These are phyloP conservation scores for Diaporthe caulivora DNA, from an alignment of 2,329 filamentous ascomycete genomes.

Conservation along the genomic window DNA sequence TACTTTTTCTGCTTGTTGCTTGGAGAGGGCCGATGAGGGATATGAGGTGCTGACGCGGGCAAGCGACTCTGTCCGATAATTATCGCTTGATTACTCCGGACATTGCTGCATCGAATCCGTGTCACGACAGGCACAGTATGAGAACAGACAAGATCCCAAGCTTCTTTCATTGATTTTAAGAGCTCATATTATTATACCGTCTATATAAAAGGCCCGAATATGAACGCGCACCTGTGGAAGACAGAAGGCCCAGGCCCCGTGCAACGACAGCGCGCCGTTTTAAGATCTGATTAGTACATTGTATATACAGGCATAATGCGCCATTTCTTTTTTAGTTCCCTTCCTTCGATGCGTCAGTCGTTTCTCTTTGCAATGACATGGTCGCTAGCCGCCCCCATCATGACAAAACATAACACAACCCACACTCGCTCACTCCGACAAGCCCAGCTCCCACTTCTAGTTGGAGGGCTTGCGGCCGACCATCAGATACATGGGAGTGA, in stretches of 20 bases:
- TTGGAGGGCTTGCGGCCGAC: slow-evolving; percentile 83
- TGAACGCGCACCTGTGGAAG: background rate
- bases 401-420: background rate
- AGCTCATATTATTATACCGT: slow-evolving; percentile 30
- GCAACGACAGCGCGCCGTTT: slow-evolving; percentile 8
- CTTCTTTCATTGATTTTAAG: background rate
- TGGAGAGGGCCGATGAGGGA: background rate
- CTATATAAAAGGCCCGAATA: background rate
- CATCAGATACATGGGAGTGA: slow-evolving; percentile 99
- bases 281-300: slow-evolving; percentile 34
- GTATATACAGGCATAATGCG: slow-evolving; percentile 22
- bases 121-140: background rate
- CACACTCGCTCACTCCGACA: background rate
- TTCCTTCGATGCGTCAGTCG: background rate
- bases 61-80: background rate
- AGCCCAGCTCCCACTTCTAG: slow-evolving; percentile 41
- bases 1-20: background rate
- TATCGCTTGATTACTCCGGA: slow-evolving; percentile 1
- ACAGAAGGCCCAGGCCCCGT: background rate
- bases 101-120: background rate
- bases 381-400: slow-evolving; percentile 1
- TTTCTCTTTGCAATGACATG: background rate
- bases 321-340: slow-evolving; percentile 22
- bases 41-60: too few species aligned
- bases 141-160: background rate